Conservation (phyloP, 2,329 filamentous ascomycete genomes). For the Colletotrichum sp. region DNA sequence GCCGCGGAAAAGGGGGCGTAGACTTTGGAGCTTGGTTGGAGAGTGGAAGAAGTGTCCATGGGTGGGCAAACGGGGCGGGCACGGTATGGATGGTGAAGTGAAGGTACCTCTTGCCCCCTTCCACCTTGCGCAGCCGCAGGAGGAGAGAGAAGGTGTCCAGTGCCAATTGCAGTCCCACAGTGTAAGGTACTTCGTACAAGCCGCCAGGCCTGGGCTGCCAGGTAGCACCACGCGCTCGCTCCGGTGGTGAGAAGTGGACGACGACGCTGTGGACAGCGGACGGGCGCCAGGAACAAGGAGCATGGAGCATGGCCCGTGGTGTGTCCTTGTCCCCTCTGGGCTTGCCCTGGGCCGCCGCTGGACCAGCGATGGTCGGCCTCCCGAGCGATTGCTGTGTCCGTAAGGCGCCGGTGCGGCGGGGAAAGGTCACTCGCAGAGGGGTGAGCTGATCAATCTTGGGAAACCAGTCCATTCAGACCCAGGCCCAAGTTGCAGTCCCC, state of each 20-base stretch:
- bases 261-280: conserved; percentile 2
- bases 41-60: background rate
- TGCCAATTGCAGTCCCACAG: background rate
- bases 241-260: conserved; percentile 4
- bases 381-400: conserved; percentile 16
- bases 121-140: background rate
- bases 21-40: background rate
- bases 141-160: background rate
- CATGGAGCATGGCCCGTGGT: conserved; percentile 18
- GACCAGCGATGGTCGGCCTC: conserved; percentile 18
- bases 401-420: conserved; percentile 18
- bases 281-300: conserved; percentile 20
- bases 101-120: background rate
- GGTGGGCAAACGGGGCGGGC: background rate
- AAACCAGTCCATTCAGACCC: background rate
- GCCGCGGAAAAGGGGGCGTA: background rate
- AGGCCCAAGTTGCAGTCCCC: background rate
- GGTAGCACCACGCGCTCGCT: background rate
- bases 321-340: background rate
- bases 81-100: background rate
- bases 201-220: background rate
- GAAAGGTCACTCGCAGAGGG: conserved; percentile 20
- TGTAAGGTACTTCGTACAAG: background rate
- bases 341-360: background rate
- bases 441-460: background rate